These are phyloP conservation scores for Candida sp. DNA, from an alignment of 1,139 yeast genomes.

Conservation along the genomic window DNA sequence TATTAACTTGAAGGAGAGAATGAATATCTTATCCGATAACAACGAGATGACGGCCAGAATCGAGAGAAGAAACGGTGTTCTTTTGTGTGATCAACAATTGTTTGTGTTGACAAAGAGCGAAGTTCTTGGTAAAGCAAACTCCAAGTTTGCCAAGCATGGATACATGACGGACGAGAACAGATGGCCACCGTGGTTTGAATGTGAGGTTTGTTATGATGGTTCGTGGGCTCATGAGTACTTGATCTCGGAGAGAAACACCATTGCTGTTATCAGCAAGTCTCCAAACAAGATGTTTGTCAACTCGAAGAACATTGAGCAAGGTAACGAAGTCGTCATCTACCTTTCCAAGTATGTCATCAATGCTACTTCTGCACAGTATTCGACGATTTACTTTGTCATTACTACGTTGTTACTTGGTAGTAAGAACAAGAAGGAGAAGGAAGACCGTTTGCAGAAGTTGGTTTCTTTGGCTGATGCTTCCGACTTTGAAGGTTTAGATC, in stretches of 20 bases:
- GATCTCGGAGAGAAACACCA: slow-evolving; percentile 66
- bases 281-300: slow-evolving; percentile 64
- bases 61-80: slow-evolving; percentile 74
- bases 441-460: slow-evolving; percentile 66
- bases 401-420: slow-evolving; percentile 69
- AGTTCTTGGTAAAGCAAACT: slow-evolving; percentile 16
- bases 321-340: slow-evolving; percentile 50
- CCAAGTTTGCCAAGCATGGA: slow-evolving; percentile 30
- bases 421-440: slow-evolving; percentile 61
- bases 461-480: slow-evolving; percentile 71
- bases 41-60: slow-evolving; percentile 50
- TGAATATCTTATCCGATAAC: slow-evolving; percentile 41
- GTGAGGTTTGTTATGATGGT: slow-evolving; percentile 77
- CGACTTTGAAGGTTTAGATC: slow-evolving; percentile 60
- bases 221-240: slow-evolving; percentile 51
- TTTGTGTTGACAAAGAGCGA: slow-evolving; percentile 61
- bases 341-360: slow-evolving; percentile 71
- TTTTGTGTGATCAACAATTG: slow-evolving; percentile 70
- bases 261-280: slow-evolving; percentile 62
- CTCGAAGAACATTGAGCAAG: slow-evolving; percentile 19
- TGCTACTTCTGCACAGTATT: slow-evolving; percentile 78
- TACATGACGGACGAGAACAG: slow-evolving; percentile 22
- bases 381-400: slow-evolving; percentile 64
- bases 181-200: slow-evolving; percentile 91
- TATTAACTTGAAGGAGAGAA: slow-evolving; percentile 54